Conservation (phyloP, 257 asterid genomes). For the Plantago major region DNA sequence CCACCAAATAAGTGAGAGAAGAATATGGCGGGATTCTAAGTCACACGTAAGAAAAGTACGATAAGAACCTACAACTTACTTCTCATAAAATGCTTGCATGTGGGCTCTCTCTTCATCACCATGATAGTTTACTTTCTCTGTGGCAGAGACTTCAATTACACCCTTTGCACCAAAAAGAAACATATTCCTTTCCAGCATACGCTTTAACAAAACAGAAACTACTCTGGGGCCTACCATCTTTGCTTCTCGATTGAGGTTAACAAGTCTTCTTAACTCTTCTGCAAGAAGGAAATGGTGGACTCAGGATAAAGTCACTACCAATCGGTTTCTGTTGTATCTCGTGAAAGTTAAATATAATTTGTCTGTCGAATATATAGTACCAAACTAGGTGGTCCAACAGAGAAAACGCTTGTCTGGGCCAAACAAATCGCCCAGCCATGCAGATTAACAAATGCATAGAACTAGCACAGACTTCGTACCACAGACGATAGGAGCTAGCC, state of each 20-base stretch:
- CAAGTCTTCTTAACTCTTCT: constrained; percentile 64
- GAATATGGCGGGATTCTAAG: constrained; percentile 8
- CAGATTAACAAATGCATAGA: not conserved
- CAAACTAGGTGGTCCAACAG: not conserved
- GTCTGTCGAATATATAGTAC: not conserved
- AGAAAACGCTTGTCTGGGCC: not conserved
- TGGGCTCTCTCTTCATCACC: constrained; percentile 58
- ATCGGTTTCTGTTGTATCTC: constrained; percentile 5
- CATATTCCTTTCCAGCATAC: constrained; percentile 62
- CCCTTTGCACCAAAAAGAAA: constrained; percentile 79
- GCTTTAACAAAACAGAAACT: constrained; percentile 51
- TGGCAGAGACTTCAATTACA: constrained; percentile 52
- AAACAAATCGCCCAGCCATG: not conserved
- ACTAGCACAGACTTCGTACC: not conserved
- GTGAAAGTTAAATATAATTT: not conserved
- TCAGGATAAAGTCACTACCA: constrained; percentile 3
- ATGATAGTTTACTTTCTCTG: constrained; percentile 65
- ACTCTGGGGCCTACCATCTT: constrained; percentile 44
- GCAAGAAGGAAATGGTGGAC: constrained; percentile 44
- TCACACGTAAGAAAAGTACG: constrained; percentile 6
- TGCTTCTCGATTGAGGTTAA: constrained; percentile 45
- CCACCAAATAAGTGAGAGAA: constrained; percentile 19
- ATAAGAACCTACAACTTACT: constrained; percentile 31
- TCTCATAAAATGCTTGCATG: constrained; percentile 52
- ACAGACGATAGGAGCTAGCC: not conserved